Evolutionary conservation across 257 asterid genomes (phyloP).

Genomic region (Knoxia roxburghii): DNA sequence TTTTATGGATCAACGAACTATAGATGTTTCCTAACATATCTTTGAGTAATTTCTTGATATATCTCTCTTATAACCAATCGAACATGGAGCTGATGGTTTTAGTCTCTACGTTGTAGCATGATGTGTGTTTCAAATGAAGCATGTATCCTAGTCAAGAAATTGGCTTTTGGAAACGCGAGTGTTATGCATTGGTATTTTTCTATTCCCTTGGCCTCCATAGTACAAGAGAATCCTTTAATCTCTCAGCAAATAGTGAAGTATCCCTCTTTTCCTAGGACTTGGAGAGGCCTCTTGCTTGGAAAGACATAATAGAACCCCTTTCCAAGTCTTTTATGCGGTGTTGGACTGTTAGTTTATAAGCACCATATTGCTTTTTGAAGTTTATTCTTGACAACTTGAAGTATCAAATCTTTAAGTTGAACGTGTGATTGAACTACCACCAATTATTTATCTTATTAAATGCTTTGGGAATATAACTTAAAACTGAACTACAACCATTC

Average conservation of each 20-base stretch:
- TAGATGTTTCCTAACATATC: background rate
- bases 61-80: background rate
- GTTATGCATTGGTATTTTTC: background rate
- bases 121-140: background rate
- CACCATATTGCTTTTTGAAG: background rate
- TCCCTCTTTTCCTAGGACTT: background rate
- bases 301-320: background rate
- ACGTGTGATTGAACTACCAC: background rate
- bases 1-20: background rate
- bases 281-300: background rate
- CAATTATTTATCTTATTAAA: background rate
- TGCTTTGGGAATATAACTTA: constrained; percentile 2
- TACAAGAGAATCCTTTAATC: background rate
- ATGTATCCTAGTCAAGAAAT: background rate
- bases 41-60: background rate
- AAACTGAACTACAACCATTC: no score
- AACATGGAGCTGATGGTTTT: background rate
- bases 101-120: background rate
- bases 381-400: background rate
- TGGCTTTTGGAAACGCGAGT: background rate
- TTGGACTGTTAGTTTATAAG: background rate
- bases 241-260: background rate
- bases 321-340: background rate
- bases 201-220: background rate
- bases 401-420: constrained; percentile 1